phyloP scores from a whole-genome alignment of 371 early-diverging fungal genomes.

The Coemansia sp. region DNA sequence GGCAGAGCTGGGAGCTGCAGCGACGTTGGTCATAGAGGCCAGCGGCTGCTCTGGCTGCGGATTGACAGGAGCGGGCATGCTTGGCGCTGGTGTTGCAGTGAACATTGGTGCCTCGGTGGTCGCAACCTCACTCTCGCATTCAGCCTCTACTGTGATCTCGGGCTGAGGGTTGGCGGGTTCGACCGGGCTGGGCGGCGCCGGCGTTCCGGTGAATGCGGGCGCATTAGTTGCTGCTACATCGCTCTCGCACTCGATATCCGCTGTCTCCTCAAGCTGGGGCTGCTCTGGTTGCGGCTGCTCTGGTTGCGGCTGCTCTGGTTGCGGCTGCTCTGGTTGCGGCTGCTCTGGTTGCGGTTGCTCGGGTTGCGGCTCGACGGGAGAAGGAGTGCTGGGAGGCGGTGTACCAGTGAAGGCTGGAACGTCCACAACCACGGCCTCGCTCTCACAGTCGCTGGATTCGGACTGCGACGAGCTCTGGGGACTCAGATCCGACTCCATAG shows the following conservation, averaged over 20 bases:
- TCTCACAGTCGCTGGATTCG: not conserved
- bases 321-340: no score
- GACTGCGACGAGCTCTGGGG: not conserved
- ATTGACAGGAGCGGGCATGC: slow-evolving; percentile 1
- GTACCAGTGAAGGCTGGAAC: not conserved
- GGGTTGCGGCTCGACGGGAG: not conserved
- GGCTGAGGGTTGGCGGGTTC: not conserved
- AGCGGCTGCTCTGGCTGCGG: slow-evolving; percentile 3
- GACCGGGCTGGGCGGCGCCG: not conserved
- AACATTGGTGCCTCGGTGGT: not conserved
- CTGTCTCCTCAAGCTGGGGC: not conserved
- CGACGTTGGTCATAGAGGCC: not conserved
- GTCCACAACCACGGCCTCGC: not conserved
- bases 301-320: no score
- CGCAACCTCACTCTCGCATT: not conserved
- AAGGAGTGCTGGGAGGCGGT: not conserved
- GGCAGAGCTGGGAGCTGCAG: not conserved
- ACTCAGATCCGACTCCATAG: not conserved
- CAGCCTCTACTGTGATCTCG: not conserved
- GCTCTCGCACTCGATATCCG: not conserved
- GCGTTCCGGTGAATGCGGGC: slow-evolving; percentile 14
- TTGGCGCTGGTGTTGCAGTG: not conserved
- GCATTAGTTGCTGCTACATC: not conserved
- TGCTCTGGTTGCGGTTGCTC: no score
- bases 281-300: not conserved